phyloP scores from a whole-genome alignment of 1,139 yeast genomes.

The Blastobotrys elegans region DNA sequence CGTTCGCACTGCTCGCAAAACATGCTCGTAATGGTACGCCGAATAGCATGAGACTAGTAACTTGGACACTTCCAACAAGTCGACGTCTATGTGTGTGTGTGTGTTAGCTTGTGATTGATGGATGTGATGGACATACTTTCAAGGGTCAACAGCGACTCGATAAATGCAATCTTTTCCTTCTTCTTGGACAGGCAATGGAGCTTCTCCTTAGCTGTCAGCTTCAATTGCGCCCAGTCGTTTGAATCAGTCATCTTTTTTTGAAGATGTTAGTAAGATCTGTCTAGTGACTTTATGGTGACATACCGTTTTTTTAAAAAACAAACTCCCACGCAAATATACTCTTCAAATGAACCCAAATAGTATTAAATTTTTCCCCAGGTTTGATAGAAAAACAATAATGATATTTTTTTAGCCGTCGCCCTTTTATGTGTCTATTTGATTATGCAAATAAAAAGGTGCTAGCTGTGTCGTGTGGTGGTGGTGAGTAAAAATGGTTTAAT shows the following conservation, averaged over 20 bases:
- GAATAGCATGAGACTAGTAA: slow-evolving; percentile 14
- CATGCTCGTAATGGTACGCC: slow-evolving; percentile 12
- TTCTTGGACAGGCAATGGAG: slow-evolving; percentile 8
- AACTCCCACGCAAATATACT: no score
- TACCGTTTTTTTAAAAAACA: no score
- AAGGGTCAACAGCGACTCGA: slow-evolving; percentile 9
- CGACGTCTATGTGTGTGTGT: not conserved
- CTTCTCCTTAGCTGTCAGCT: slow-evolving; percentile 6
- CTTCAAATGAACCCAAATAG: no score
- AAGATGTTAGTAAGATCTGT: no score
- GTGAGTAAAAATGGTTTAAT: no score
- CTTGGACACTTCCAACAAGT: slow-evolving; percentile 7
- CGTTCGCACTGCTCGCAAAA: slow-evolving; percentile 15
- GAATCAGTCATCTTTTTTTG: slow-evolving; percentile 4
- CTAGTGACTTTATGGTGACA: no score
- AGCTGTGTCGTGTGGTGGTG: no score
- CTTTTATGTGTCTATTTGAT: no score
- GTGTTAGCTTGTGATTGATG: not conserved
- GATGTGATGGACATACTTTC: slow-evolving; percentile 7
- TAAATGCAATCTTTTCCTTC: slow-evolving; percentile 7
- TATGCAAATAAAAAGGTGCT: no score
- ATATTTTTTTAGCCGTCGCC: no score
- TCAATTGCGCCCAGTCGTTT: slow-evolving; percentile 12
- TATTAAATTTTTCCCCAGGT: no score
- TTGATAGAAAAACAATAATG: no score